These are phyloP conservation scores for Achaetomium macrosporum DNA, from an alignment of 2,329 filamentous ascomycete species.

Conservation along the genomic window DNA sequence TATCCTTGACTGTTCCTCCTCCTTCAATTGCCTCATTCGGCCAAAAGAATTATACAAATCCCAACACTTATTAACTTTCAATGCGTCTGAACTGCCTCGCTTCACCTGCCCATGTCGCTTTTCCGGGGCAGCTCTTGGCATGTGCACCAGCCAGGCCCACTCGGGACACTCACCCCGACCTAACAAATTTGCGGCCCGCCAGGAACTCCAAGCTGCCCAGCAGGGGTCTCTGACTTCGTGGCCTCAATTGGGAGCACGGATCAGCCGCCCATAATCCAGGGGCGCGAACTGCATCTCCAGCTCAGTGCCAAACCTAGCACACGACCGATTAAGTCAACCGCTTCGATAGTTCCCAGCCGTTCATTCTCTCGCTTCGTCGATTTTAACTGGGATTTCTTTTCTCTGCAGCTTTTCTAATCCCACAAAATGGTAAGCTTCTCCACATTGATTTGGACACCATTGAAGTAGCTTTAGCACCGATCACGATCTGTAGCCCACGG, in stretches of 20 bases:
- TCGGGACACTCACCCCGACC: too few relatives aligned
- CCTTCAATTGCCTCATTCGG: too few relatives aligned
- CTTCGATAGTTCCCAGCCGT: conserved; percentile 10
- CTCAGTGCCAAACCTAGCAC: conserved; percentile 33
- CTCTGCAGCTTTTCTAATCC: conserved; percentile 16
- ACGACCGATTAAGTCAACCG: conserved; percentile 16
- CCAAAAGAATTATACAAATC: too few relatives aligned
- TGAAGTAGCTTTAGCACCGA: too few relatives aligned
- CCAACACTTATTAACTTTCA: too few relatives aligned
- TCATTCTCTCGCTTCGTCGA: conserved; percentile 17
- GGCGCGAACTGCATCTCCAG: conserved; percentile 29
- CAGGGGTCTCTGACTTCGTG: conserved; percentile 26
- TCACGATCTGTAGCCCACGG: background rate
- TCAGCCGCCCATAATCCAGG: conserved; percentile 30
- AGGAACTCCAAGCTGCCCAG: conserved; percentile 1
- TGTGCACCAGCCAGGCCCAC: background rate
- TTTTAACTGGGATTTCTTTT: background rate
- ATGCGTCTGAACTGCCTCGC: too few relatives aligned
- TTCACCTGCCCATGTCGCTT: too few relatives aligned
- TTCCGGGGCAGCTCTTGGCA: too few relatives aligned
- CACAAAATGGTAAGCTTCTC: conserved; percentile 19
- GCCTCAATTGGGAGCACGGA: conserved; percentile 36
- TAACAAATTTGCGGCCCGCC: conserved; percentile 20
- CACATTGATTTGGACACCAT: background rate
- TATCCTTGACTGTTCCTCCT: too few relatives aligned